Percentiles rank a stretch among this genome's conserved stretches.
Evolutionary conservation across 345 rosid genomes (phyloP).

Genomic region (Toxicodendron radicans): DNA sequence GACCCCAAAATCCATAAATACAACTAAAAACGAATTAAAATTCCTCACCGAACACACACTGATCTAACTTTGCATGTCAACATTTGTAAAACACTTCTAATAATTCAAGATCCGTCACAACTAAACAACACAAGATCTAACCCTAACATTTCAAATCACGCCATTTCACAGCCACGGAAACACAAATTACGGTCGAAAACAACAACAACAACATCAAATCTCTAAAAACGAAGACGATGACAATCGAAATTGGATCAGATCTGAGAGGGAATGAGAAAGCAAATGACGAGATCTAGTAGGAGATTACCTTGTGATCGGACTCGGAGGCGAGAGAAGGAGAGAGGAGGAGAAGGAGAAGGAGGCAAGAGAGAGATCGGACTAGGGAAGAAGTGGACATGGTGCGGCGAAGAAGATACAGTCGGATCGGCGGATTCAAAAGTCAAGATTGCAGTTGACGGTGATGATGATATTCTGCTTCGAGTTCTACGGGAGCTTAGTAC

Average conservation of each 20-base stretch:
- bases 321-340: constrained; percentile 64
- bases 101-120: not conserved
- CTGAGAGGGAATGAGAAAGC: constrained; percentile 13
- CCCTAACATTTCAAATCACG: not conserved
- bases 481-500: no score
- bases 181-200: not conserved
- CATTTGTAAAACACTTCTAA: not conserved
- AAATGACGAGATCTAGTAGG: constrained; percentile 34
- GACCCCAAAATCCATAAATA: not conserved
- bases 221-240: not conserved
- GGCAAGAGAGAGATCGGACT: constrained; percentile 35
- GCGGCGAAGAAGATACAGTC: constrained; percentile 27
- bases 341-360: constrained; percentile 36
- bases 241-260: constrained; percentile 28
- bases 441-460: not conserved
- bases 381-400: constrained; percentile 49
- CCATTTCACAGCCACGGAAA: not conserved
- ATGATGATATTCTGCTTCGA: not conserved
- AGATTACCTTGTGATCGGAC: constrained; percentile 86
- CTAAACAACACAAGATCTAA: constrained; percentile 5
- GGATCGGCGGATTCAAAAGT: constrained; percentile 10
- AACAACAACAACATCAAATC: not conserved
- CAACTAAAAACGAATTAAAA: not conserved
- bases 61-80: not conserved
- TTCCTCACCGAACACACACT: no score